Evolutionary conservation across 371 early-diverging fungal genomes (phyloP).

Genomic region (Globomyces sp.): DNA sequence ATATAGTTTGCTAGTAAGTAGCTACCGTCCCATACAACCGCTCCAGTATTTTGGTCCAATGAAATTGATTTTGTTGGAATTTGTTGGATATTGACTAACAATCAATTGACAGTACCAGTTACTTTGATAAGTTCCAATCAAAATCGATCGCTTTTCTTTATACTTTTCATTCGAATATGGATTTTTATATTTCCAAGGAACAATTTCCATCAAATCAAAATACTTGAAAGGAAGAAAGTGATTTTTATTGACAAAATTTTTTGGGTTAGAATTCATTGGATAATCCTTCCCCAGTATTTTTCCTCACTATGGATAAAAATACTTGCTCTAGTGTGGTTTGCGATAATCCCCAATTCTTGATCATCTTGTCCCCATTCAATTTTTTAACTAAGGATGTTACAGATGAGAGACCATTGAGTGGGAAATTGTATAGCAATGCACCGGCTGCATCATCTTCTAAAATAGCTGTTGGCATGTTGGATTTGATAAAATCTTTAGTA

Average conservation of each 20-base stretch:
- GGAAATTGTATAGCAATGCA: slow-evolving; percentile 57
- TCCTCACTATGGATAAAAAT: slow-evolving; percentile 4
- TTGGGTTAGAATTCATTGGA: no score
- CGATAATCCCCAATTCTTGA: slow-evolving; percentile 14
- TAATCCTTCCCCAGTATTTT: background rate
- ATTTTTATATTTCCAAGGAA: slow-evolving; percentile 21
- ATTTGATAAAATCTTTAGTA: slow-evolving; percentile 28
- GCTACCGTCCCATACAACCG: slow-evolving; percentile 47
- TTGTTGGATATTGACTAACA: slow-evolving; percentile 18
- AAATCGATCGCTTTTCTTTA: slow-evolving; percentile 3
- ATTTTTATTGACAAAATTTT: no score
- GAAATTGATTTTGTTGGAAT: slow-evolving; percentile 33
- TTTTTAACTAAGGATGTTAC: slow-evolving; percentile 8
- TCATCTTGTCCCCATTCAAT: background rate
- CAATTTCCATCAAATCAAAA: background rate
- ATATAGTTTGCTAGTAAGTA: slow-evolving; percentile 36
- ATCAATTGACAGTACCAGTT: no score
- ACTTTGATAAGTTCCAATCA: background rate
- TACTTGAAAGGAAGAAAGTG: no score
- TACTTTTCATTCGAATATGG: slow-evolving; percentile 20
- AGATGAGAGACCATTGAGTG: slow-evolving; percentile 31
- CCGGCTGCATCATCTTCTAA: slow-evolving; percentile 64
- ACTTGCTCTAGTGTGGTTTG: slow-evolving; percentile 15
- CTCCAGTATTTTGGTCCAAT: slow-evolving; percentile 47
- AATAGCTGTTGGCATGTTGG: slow-evolving; percentile 44